Conservation (phyloP, 345 rosid species). For the Sisymbrium irio region DNA sequence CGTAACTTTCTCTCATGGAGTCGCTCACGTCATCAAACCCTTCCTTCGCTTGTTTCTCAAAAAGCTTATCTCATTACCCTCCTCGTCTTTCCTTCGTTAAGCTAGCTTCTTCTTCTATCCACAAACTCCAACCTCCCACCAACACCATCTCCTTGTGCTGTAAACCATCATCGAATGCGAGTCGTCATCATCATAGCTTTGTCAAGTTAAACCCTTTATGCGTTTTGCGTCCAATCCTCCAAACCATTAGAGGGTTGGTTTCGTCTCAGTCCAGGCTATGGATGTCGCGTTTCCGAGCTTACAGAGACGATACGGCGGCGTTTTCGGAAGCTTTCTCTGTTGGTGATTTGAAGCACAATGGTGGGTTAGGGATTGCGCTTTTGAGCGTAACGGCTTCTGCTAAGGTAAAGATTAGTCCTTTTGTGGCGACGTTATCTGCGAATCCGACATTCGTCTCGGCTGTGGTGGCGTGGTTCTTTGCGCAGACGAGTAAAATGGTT, state of each 20-base stretch:
- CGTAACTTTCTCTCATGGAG: constrained; percentile 43
- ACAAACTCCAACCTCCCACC: constrained; percentile 31
- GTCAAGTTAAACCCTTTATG: constrained; percentile 35
- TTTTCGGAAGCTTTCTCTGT: constrained; percentile 15
- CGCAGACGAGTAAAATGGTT: constrained; percentile 69
- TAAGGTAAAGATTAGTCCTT: constrained; percentile 69
- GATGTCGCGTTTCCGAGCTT: constrained; percentile 46
- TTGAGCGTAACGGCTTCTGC: constrained; percentile 69
- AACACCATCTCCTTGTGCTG: constrained; percentile 36
- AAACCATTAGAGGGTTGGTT: constrained; percentile 40
- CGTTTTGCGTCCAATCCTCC: constrained; percentile 44
- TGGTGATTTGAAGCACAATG: constrained; percentile 41
- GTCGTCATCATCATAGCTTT: not conserved
- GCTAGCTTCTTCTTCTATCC: constrained; percentile 15
- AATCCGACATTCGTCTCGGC: constrained; percentile 91
- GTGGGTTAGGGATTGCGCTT: constrained; percentile 65
- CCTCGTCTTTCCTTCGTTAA: constrained; percentile 32
- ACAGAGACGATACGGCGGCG: constrained; percentile 40
- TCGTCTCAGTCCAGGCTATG: constrained; percentile 48
- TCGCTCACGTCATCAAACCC: constrained; percentile 40
- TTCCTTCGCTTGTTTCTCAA: constrained; percentile 28
- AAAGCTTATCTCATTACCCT: constrained; percentile 24
- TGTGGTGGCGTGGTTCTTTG: constrained; percentile 65
- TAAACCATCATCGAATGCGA: constrained; percentile 12
- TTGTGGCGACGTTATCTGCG: constrained; percentile 68